Evolutionary conservation across 2,329 filamentous ascomycete species (phyloP).

Genomic region (Elsinoe ampelina): DNA sequence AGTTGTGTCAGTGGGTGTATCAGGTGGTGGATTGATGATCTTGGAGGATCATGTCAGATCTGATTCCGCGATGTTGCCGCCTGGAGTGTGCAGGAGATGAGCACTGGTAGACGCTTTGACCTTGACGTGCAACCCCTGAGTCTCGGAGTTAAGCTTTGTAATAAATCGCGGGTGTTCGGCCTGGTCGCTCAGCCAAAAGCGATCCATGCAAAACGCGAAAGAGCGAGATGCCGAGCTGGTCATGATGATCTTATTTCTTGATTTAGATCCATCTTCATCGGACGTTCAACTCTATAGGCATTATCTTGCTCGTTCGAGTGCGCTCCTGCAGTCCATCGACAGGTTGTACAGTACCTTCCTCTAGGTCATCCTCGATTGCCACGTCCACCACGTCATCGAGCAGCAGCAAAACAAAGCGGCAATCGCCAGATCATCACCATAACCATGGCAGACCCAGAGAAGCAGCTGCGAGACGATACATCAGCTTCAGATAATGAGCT

Average conservation of each 20-base stretch:
- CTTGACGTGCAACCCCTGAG: too few relatives aligned
- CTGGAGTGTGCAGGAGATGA: not conserved
- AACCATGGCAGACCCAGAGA: not conserved
- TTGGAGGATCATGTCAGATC: not conserved
- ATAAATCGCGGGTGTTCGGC: constrained; percentile 3
- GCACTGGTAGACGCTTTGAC: not conserved
- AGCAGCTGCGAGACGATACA: constrained; percentile 5
- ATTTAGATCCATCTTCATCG: not conserved
- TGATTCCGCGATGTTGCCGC: not conserved
- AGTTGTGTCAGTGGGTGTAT: not conserved
- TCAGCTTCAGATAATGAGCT: constrained; percentile 2
- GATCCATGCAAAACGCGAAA: not conserved
- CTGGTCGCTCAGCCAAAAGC: not conserved
- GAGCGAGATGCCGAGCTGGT: constrained; percentile 4
- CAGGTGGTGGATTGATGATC: not conserved
- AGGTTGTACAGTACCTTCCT: not conserved
- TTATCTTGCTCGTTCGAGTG: not conserved
- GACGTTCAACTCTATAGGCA: not conserved
- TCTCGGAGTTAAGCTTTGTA: constrained; percentile 6
- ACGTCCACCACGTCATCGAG: constrained; percentile 4
- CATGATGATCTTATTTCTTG: not conserved
- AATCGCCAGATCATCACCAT: not conserved
- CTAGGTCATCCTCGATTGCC: not conserved
- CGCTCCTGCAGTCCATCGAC: not conserved
- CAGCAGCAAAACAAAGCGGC: not conserved